Conservation (phyloP, 2,329 filamentous ascomycete species). For the Neodidymelliopsis sp. region DNA sequence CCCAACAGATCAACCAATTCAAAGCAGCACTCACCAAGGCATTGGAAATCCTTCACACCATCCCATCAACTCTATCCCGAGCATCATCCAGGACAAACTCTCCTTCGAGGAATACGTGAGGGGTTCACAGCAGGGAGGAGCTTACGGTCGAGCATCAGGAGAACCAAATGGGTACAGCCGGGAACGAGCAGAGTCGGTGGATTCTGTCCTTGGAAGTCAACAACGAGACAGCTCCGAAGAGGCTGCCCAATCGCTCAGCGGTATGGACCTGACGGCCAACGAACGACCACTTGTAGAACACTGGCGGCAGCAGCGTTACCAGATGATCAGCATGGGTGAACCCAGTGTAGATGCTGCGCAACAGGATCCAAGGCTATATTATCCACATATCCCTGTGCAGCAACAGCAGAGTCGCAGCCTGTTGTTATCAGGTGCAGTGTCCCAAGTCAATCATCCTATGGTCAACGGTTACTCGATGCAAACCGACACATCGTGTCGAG, state of each 20-base stretch:
- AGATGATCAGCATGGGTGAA: not conserved
- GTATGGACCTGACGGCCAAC: not conserved
- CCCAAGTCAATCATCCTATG: no score
- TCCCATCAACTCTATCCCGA: no score
- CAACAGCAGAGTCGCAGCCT: not conserved
- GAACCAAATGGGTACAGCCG: not conserved
- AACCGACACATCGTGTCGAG: no score
- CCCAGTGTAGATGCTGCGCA: constrained; percentile 1
- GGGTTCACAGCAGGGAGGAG: no score
- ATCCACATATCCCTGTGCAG: not conserved
- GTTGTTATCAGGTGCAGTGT: no score
- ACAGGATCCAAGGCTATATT: not conserved
- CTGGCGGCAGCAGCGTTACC: not conserved
- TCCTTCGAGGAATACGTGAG: no score
- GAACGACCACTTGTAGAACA: not conserved
- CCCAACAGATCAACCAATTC: no score
- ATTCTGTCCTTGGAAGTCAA: not conserved
- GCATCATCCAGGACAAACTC: no score
- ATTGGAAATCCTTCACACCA: no score
- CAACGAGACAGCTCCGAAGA: not conserved
- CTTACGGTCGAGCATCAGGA: no score
- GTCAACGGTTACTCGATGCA: no score
- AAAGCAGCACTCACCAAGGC: no score
- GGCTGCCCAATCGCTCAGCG: not conserved
- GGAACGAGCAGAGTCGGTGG: not conserved